Conservation (phyloP, 2,329 filamentous ascomycete genomes). For the Fusarium sp. region DNA sequence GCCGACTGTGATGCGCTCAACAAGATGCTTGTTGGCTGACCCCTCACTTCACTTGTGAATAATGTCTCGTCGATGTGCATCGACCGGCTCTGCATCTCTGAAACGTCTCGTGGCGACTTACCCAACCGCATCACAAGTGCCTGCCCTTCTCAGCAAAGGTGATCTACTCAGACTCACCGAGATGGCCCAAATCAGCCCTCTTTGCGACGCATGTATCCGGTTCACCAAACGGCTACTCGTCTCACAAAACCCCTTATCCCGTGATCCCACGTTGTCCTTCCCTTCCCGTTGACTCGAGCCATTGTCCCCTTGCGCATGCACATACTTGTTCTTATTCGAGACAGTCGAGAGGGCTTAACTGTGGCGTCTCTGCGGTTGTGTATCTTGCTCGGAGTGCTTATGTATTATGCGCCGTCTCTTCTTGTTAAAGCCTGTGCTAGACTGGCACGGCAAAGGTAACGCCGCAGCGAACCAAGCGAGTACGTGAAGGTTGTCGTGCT, state of each 20-base stretch:
- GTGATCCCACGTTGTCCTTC: conserved; percentile 45
- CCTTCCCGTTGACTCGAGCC: conserved; percentile 20
- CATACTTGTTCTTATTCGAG: conserved; percentile 33
- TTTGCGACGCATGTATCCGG: conserved; percentile 49
- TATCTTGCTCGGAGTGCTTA: conserved; percentile 11
- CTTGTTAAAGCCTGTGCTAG: conserved; percentile 25
- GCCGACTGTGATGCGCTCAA: conserved; percentile 72
- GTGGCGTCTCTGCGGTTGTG: conserved; percentile 18
- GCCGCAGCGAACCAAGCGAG: conserved; percentile 42
- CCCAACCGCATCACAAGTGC: conserved; percentile 13
- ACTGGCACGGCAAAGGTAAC: conserved; percentile 29
- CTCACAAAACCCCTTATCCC: conserved; percentile 33
- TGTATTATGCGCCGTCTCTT: conserved; percentile 24
- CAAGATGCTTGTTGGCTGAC: conserved; percentile 1
- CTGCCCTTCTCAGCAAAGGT: conserved; percentile 6
- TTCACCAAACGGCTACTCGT: conserved; percentile 39
- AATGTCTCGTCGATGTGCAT: conserved; percentile 31
- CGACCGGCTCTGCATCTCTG: conserved; percentile 35
- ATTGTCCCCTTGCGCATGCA: conserved; percentile 25
- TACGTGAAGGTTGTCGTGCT: conserved; percentile 23
- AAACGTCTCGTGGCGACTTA: conserved; percentile 40
- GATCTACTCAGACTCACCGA: conserved; percentile 17
- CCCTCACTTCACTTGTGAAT: conserved; percentile 11
- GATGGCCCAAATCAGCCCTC: conserved; percentile 47
- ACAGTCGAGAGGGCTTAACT: conserved; percentile 16